phyloP scores from a whole-genome alignment of 2,329 filamentous ascomycete species.

The Fusarium protoensiforme region DNA sequence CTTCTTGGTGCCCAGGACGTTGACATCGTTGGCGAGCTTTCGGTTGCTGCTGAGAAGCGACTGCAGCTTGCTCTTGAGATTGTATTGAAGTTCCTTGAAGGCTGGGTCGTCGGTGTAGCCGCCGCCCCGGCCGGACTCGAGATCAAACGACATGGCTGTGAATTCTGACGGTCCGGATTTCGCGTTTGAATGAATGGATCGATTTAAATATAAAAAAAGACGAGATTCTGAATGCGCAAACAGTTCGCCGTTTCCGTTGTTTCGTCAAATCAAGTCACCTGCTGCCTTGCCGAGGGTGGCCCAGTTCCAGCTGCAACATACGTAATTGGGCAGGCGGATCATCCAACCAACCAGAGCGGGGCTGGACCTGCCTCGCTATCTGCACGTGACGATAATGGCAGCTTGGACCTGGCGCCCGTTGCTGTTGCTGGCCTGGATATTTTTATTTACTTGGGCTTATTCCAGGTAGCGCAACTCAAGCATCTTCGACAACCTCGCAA shows the following conservation, averaged over 20 bases:
- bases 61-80: slow-evolving; percentile 90
- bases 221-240: neutral
- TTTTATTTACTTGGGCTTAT: slow-evolving; percentile 48
- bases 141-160: slow-evolving; percentile 84
- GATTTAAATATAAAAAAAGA: slow-evolving; percentile 3
- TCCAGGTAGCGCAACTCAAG: slow-evolving; percentile 17
- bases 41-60: slow-evolving; percentile 89
- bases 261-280: slow-evolving; percentile 34
- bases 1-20: slow-evolving; percentile 86
- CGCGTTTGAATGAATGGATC: neutral
- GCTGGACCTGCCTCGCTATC: slow-evolving; percentile 37
- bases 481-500: slow-evolving; percentile 28
- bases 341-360: slow-evolving; percentile 13
- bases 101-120: slow-evolving; percentile 94
- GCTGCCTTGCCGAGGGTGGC: slow-evolving; percentile 40
- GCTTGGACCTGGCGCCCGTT: slow-evolving; percentile 39
- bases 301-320: slow-evolving; percentile 39
- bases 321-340: slow-evolving; percentile 36
- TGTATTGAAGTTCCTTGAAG: slow-evolving; percentile 84
- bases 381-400: slow-evolving; percentile 45
- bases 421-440: slow-evolving; percentile 49
- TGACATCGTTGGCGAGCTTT: slow-evolving; percentile 84
- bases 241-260: slow-evolving; percentile 8
- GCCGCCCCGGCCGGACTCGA: slow-evolving; percentile 81
- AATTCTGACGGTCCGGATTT: neutral